Evolutionary conservation across 2,329 filamentous ascomycete species (phyloP).

Genomic region (Orbilia brochopaga): DNA sequence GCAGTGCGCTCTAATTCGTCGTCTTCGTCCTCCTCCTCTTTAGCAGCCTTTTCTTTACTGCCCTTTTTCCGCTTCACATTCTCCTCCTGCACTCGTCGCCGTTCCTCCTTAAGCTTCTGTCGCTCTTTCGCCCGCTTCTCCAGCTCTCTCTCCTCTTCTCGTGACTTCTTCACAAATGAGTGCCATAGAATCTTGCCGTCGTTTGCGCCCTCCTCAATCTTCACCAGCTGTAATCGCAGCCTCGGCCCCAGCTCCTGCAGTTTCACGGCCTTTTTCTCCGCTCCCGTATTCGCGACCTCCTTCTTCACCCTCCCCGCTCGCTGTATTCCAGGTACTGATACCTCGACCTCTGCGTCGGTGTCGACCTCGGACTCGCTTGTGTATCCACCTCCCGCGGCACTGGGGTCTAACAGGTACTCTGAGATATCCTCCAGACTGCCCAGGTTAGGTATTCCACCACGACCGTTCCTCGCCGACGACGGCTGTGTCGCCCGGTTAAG

Average conservation of each 20-base stretch:
- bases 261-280: conserved; percentile 76
- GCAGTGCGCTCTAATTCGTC: conserved; percentile 56
- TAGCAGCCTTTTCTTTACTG: conserved; percentile 62
- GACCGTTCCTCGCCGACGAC: conserved; percentile 65
- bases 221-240: conserved; percentile 85
- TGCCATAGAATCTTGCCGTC: conserved; percentile 96
- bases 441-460: conserved; percentile 76
- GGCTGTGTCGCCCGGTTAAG: conserved; percentile 70
- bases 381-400: conserved; percentile 77
- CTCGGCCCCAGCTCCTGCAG: conserved; percentile 89
- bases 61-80: conserved; percentile 86
- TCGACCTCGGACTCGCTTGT: conserved; percentile 89
- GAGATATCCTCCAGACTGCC: conserved; percentile 90
- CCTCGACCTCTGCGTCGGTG: conserved; percentile 93
- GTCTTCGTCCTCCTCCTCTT: conserved; percentile 60
- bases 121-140: conserved; percentile 83
- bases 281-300: conserved; percentile 56
- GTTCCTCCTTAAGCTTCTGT: conserved; percentile 78
- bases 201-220: conserved; percentile 94
- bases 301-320: conserved; percentile 66
- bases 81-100: conserved; percentile 81
- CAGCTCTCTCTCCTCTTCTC: conserved; percentile 75
- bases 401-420: conserved; percentile 85
- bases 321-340: conserved; percentile 66
- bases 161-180: conserved; percentile 85